A percentile compares a stretch with the other conserved stretches of the same genome.
Evolutionary conservation across 1,284 basidiomycete species (phyloP).

Genomic region (Phellopilus nigrolimitatus): DNA sequence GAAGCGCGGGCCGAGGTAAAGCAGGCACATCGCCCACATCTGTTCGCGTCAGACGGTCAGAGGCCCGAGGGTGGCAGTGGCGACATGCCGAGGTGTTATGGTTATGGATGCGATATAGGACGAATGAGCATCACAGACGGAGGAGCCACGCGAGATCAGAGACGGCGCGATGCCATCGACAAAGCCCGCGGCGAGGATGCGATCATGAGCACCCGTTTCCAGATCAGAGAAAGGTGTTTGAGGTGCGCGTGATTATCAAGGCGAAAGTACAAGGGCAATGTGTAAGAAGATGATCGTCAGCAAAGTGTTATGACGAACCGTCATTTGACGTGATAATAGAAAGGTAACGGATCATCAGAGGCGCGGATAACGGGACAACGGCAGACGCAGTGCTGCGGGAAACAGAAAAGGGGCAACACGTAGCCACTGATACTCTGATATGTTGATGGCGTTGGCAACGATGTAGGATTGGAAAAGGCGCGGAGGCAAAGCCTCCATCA

Average conservation of each 20-base stretch:
- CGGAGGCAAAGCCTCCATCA: neutral
- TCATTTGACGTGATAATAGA: too few species aligned
- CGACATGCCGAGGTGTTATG: neutral
- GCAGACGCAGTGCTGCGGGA: too few species aligned
- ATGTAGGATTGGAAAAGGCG: neutral
- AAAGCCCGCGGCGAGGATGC: too few species aligned
- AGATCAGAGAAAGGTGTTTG: neutral
- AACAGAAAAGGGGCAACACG: too few species aligned
- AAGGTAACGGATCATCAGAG: too few species aligned
- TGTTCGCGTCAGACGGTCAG: slow-evolving; percentile 32
- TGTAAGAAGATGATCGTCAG: neutral
- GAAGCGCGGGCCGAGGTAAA: slow-evolving; percentile 90
- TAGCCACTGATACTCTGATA: too few species aligned
- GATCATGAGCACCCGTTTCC: neutral
- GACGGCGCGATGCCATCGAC: too few species aligned
- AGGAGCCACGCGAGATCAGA: too few species aligned
- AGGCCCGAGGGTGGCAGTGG: neutral
- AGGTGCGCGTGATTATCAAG: neutral
- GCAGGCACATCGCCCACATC: slow-evolving; percentile 98
- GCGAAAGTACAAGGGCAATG: neutral
- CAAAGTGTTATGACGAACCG: neutral
- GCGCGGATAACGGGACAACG: too few species aligned
- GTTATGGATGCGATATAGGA: too few species aligned
- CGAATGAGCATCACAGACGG: neutral
- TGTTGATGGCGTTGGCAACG: neutral